phyloP scores from a whole-genome alignment of 2,329 filamentous ascomycete species.

The Penicillium expansum region DNA sequence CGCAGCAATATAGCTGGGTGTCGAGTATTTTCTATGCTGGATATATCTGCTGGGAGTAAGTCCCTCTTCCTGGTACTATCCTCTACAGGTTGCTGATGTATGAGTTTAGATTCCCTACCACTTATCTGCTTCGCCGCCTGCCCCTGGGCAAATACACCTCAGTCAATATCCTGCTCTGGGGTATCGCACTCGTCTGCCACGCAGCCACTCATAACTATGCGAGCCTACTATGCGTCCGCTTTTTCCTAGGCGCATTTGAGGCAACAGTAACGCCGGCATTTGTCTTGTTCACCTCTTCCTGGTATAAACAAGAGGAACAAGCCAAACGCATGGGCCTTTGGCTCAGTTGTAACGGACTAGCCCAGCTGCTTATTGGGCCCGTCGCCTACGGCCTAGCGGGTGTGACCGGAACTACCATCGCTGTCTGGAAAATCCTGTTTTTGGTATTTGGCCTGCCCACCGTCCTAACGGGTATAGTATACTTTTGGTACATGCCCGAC shows the following conservation, averaged over 20 bases:
- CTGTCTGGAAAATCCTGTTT: constrained; percentile 16
- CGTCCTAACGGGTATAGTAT: constrained; percentile 2
- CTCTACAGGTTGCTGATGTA: background rate
- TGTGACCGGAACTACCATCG: background rate
- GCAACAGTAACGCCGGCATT: constrained; percentile 15
- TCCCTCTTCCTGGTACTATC: background rate
- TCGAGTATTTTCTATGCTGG: constrained; percentile 38
- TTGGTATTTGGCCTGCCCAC: constrained; percentile 14
- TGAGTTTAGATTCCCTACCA: constrained; percentile 45
- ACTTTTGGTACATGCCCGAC: constrained; percentile 14
- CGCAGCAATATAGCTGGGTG: constrained; percentile 47
- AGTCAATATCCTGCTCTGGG: constrained; percentile 29
- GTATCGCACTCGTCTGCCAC: constrained; percentile 16
- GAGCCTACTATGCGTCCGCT: constrained; percentile 18
- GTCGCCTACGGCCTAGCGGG: constrained; percentile 14
- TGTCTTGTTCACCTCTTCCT: constrained; percentile 13
- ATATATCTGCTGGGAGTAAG: constrained; percentile 45
- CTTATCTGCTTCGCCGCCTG: constrained; percentile 48
- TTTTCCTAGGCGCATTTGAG: constrained; percentile 19
- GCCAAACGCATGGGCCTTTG: constrained; percentile 15
- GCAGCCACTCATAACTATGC: constrained; percentile 19
- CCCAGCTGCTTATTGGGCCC: constrained; percentile 11
- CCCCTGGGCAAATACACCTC: constrained; percentile 51
- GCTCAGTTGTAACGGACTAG: constrained; percentile 17
- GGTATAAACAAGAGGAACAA: constrained; percentile 17